Percentiles rank a stretch among this genome's conserved stretches.
Conservation (phyloP, 2,329 filamentous ascomycete species). For the Epichloe festucae region DNA sequence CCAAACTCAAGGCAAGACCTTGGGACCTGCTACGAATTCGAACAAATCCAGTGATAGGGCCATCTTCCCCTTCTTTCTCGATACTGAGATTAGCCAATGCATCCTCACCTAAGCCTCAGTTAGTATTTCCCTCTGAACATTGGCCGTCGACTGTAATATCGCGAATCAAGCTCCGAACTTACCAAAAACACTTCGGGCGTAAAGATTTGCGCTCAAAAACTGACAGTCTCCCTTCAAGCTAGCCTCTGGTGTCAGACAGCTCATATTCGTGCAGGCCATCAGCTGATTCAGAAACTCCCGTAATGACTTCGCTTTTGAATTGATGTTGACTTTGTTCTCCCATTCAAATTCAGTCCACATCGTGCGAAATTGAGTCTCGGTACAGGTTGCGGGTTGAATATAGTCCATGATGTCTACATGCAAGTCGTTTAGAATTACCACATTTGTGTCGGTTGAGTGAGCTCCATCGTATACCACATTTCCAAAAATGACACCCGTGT, state of each 20-base stretch:
- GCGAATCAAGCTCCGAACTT: slow-evolving; percentile 30
- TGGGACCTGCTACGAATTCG: slow-evolving; percentile 95
- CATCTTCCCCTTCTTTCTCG: slow-evolving; percentile 91
- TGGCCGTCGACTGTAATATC: neutral
- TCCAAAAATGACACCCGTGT: slow-evolving; percentile 96
- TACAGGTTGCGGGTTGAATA: slow-evolving; percentile 92
- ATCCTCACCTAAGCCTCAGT: slow-evolving; percentile 67
- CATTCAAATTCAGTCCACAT: slow-evolving; percentile 99
- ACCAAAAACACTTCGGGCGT: slow-evolving; percentile 96
- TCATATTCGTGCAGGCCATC: slow-evolving; percentile 99
- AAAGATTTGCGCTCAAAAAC: slow-evolving; percentile 93
- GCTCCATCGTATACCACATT: slow-evolving; percentile 96
- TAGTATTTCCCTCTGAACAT: slow-evolving; percentile 8
- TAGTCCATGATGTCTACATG: slow-evolving; percentile 99
- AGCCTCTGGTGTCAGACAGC: slow-evolving; percentile 88
- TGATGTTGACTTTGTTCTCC: slow-evolving; percentile 99
- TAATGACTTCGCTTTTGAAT: slow-evolving; percentile 85
- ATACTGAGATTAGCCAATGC: slow-evolving; percentile 94
- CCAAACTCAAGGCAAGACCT: slow-evolving; percentile 83
- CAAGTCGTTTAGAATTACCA: slow-evolving; percentile 94
- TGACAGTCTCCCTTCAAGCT: slow-evolving; percentile 96
- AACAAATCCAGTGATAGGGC: slow-evolving; percentile 92
- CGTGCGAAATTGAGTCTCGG: slow-evolving; percentile 96
- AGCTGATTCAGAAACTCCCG: slow-evolving; percentile 86
- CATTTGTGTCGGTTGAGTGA: slow-evolving; percentile 83